These are phyloP conservation scores for Epicoccum sorghinum DNA, from an alignment of 2,329 filamentous ascomycete genomes.

Conservation along the genomic window DNA sequence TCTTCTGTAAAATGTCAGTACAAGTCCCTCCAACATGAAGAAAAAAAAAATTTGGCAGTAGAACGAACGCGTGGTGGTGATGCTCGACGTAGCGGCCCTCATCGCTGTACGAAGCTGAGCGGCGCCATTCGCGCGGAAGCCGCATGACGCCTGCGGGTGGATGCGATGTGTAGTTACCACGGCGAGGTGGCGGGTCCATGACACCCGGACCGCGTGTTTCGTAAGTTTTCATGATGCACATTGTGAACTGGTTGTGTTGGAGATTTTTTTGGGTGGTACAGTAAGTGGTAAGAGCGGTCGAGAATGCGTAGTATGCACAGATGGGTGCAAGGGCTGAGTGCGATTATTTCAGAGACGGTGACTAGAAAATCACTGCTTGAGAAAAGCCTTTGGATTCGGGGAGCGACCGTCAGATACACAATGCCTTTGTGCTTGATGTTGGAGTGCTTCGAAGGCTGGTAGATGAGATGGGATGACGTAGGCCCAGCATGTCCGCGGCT, in stretches of 20 bases:
- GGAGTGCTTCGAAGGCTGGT: background rate
- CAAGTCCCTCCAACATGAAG: background rate
- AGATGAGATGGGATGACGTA: slow-evolving; percentile 12
- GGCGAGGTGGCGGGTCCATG: slow-evolving; percentile 39
- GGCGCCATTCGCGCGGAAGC: slow-evolving; percentile 40
- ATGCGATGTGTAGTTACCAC: slow-evolving; percentile 42
- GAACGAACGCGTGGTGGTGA: background rate
- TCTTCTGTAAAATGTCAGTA: slow-evolving; percentile 7
- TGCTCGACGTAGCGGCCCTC: slow-evolving; percentile 22
- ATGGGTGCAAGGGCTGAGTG: too few species aligned
- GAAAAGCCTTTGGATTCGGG: background rate
- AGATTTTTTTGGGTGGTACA: background rate
- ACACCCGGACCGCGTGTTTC: slow-evolving; percentile 35
- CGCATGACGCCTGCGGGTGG: slow-evolving; percentile 42
- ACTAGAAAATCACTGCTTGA: too few species aligned
- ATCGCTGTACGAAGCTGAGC: slow-evolving; percentile 23
- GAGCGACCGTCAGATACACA: background rate
- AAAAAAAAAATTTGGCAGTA: background rate
- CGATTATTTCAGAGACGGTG: too few species aligned
- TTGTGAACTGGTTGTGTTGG: slow-evolving; percentile 15
- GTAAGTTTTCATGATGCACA: slow-evolving; percentile 44
- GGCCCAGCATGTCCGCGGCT: background rate
- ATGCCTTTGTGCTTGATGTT: slow-evolving; percentile 14
- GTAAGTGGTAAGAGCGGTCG: too few species aligned
- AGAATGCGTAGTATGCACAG: too few species aligned